These are phyloP conservation scores for Aegle marmelos DNA, from an alignment of 345 rosid species.

Conservation along the genomic window DNA sequence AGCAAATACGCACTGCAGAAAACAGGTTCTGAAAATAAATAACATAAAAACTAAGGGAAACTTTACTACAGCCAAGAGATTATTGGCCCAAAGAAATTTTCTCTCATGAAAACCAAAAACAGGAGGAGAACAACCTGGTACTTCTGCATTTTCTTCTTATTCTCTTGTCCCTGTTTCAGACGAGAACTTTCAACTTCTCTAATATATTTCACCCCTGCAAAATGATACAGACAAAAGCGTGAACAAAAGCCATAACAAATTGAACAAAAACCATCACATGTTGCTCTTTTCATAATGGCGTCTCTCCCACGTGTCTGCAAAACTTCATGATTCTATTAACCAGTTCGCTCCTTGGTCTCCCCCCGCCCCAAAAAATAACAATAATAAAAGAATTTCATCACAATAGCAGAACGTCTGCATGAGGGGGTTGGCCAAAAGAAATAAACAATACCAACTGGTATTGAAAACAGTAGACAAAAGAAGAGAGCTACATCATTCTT, in stretches of 20 bases:
- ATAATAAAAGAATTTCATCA: background rate
- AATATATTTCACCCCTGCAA: conserved; percentile 35
- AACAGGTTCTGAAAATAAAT: background rate
- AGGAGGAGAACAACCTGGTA: conserved; percentile 54
- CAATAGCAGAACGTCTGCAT: background rate
- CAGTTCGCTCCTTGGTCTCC: background rate
- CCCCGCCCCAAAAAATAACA: no score
- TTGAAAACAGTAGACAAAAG: background rate
- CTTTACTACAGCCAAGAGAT: background rate
- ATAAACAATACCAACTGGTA: background rate
- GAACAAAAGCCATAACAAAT: conserved; percentile 4
- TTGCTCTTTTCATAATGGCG: background rate
- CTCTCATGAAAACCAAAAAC: background rate
- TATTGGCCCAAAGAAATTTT: background rate
- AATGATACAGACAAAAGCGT: conserved; percentile 2
- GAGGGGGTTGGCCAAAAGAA: background rate
- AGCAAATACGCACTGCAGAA: background rate
- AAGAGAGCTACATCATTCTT: background rate
- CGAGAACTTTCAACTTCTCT: conserved; percentile 51
- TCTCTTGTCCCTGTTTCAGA: conserved; percentile 60
- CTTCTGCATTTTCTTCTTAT: conserved; percentile 48
- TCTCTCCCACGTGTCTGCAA: background rate
- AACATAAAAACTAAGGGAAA: background rate
- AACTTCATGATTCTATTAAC: background rate
- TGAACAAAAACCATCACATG: background rate